Evolutionary conservation across 2,329 filamentous ascomycete species (phyloP).

Genomic region (Cladorrhinum sp.): DNA sequence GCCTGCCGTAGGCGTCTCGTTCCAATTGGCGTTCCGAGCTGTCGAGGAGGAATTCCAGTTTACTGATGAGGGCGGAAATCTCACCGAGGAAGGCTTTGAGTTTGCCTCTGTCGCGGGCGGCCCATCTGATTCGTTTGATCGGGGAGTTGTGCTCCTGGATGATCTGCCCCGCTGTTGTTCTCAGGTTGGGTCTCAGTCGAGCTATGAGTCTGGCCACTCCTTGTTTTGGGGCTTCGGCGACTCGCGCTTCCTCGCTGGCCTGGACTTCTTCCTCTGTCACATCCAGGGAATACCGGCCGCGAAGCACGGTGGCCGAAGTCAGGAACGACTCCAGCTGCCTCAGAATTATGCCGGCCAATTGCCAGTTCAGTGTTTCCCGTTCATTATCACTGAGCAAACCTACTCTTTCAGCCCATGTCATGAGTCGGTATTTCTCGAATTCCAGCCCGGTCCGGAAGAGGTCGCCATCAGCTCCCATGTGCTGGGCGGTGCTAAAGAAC

Average conservation of each 20-base stretch:
- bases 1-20: slow-evolving; percentile 15
- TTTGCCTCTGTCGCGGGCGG: slow-evolving; percentile 17
- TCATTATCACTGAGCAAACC: slow-evolving; percentile 17
- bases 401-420: slow-evolving; percentile 20
- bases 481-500: slow-evolving; percentile 22
- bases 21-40: slow-evolving; percentile 15
- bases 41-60: slow-evolving; percentile 24
- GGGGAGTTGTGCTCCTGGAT: slow-evolving; percentile 22
- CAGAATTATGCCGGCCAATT: slow-evolving; percentile 20
- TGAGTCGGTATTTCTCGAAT: slow-evolving; percentile 24
- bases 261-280: slow-evolving; percentile 20
- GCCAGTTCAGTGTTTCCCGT: slow-evolving; percentile 21
- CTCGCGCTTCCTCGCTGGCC: slow-evolving; percentile 2
- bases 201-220: slow-evolving; percentile 20
- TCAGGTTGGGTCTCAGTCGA: slow-evolving; percentile 15
- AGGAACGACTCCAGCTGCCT: slow-evolving; percentile 18
- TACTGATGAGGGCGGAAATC: slow-evolving; percentile 17
- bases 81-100: slow-evolving; percentile 17
- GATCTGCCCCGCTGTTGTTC: slow-evolving; percentile 12
- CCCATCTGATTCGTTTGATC: slow-evolving; percentile 22
- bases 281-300: slow-evolving; percentile 21
- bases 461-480: slow-evolving; percentile 24
- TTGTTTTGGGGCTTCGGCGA: not conserved
- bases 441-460: slow-evolving; percentile 21
- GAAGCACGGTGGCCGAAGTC: slow-evolving; percentile 19